Evolutionary conservation across 441 rosid genomes (phyloP), one percentile per base, ranked within the genome.

Genomic region (Arabidopsis lyrata): DNA sequence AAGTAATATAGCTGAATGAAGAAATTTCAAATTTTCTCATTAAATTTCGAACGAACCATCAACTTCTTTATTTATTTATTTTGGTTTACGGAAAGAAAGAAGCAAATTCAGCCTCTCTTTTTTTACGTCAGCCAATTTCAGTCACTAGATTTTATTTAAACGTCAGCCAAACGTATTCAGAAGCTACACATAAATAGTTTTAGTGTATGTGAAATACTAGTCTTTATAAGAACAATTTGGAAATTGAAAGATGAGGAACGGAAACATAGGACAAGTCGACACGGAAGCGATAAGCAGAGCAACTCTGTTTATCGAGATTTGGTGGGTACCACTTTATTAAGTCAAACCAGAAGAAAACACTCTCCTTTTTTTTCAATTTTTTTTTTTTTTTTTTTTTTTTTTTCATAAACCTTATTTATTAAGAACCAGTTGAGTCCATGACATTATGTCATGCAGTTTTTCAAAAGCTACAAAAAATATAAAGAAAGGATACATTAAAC

Each of bases 241-340:
- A 69, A 55, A 63, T 31, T 58, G 22, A 55, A 68, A 68, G 6
- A 45, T 24, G 42, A 14, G 31, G 66, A 76, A 57, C 27, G 62
- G 71, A 70, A 56, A 70, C 67, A 76, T 20, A 70, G 66, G 80
- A 49, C 49, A 76, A 63, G 66, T 70, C 57, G 79, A 76, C 75
- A 76, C 72, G 76, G 62, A 77, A 1, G 73, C 73, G 64, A 66
- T 65, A 63, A 31, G 20, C 76, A 45, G 61, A 56, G 75, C 53
- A 63, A 57, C 72, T 77, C 66, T 47, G 72, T 56, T 64, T 69
- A 49, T 70, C 76, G 76, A 77, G 80, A 77, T 77, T 77, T 66
- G 44, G 72, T 71, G 76, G 80, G 72, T 1, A 66, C 80, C 63
- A 34, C 0, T 20, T 27, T 4, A 9, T 42, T 29, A 71, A 77